Evolutionary conservation across 2,329 filamentous ascomycete species (phyloP).

Genomic region (Fusarium ramigenum): DNA sequence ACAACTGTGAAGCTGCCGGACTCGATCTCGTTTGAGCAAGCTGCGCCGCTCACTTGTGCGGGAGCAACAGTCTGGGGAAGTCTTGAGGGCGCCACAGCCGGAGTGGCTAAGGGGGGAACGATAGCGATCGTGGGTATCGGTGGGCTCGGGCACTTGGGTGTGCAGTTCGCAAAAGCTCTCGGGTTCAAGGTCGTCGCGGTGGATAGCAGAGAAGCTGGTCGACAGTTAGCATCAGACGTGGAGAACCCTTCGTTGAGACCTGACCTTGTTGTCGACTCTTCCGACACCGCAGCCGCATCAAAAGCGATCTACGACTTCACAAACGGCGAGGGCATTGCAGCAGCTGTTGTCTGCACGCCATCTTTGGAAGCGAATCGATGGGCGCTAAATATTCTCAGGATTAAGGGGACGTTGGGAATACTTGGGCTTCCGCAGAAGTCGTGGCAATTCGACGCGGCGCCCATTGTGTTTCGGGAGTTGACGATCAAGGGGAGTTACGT

Average conservation of each 20-base stretch:
- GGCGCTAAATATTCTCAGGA: not conserved
- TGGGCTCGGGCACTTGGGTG: not conserved
- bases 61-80: slow-evolving; percentile 11
- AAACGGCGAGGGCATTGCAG: not conserved
- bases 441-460: slow-evolving; percentile 11
- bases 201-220: slow-evolving; percentile 13
- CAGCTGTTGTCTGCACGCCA: not conserved
- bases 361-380: slow-evolving; percentile 10
- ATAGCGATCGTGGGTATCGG: slow-evolving; percentile 1
- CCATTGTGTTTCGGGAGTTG: slow-evolving; percentile 7
- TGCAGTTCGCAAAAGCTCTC: slow-evolving; percentile 9
- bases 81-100: not conserved
- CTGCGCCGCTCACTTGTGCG: slow-evolving; percentile 5
- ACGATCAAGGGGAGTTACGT: not conserved
- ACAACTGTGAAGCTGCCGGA: not conserved
- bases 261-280: slow-evolving; percentile 4
- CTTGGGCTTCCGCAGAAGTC: not conserved
- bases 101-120: not conserved
- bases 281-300: not conserved
- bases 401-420: slow-evolving; percentile 5
- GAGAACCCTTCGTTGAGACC: not conserved
- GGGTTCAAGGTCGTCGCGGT: slow-evolving; percentile 1
- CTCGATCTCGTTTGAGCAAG: slow-evolving; percentile 1
- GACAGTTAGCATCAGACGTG: slow-evolving; percentile 1
- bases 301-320: slow-evolving; percentile 4